Evolutionary conservation across 2,329 filamentous ascomycete species (phyloP), one percentile per base, ranked within the genome.

Genomic region (Fusarium sp.): DNA sequence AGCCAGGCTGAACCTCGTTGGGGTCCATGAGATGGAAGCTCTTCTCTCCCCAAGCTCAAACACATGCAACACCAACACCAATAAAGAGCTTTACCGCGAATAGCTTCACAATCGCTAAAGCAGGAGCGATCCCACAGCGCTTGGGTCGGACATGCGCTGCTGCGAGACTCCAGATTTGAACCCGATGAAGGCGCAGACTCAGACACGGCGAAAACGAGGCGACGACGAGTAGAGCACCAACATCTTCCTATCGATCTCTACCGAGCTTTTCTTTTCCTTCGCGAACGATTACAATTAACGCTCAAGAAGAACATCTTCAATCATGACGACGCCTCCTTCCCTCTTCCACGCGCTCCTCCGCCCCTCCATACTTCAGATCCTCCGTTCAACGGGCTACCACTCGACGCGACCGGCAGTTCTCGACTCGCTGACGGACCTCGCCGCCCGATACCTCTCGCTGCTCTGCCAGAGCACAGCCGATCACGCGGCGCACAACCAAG

Each of bases 311-410:
- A 54, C 57, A 20, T 50, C 38, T 52, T n/a, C 67, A 67, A 81
- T 67, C 52, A 89, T 88, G 86, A 83, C 83, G 77, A 84, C 83
- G 71, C 85, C 85, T 5, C 82, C 84, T 11, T 82, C 86, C n/a
- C 82, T 89, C 66, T 89, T 87, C 84, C 92, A 94, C 83, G 92
- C 93, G 70, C 92, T 98, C 73, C 88, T 98, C 66, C 94, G 95
- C 47, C 96, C 96, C 2, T 92, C 92, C 57, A 90, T 98, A 70
- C 90, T 98, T 67, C 95, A 98, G 83, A 96, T 97, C 78, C 91
- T 98, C 61, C 94, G 96, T 79, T 94, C 95, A 34, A 93, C 94
- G 27, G 96, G 96, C 80, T 98, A 97, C 85, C 94, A 97, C 81
- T 89, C 92, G 47, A 93, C 94, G 60, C 91, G 91, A 64, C 92